Evolutionary conservation across 2,329 filamentous ascomycete species (phyloP), one percentile per base, ranked within the genome.

Genomic region (Pyricularia pennisetigena): DNA sequence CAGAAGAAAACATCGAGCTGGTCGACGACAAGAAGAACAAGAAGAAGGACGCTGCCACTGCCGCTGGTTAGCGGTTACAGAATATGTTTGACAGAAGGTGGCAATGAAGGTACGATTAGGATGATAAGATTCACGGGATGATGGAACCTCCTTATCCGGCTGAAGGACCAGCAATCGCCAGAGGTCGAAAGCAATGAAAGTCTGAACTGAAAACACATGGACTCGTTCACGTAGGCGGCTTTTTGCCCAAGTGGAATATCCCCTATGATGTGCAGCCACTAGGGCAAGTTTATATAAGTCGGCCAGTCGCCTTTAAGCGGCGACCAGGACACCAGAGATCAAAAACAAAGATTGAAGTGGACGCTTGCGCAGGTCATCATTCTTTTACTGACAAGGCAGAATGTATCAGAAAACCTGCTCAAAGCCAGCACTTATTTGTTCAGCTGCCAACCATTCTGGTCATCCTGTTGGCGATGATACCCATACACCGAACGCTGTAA

Each of bases 21-120:
- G 87, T 98, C 62, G 94, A 98, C 79, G 94, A 97, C 78, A 97
- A 97, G 87, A 93, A 93, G 83, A 95, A 95, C 87, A 88, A 84
- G 69, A 68, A 68, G 41, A 64, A 61, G 35, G 64, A 63, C 20
- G 67, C 26, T 23, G 62, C 30, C 5, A 28, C 23, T 24, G 35
- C 49, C 10, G 41, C 35, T 23, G 49, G 35, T 20, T 57, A 65
- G 9, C n/a, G 62, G 23, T 3, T 30, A 20, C 29, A 20, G 24
- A 28, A 12, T n/a, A 20, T 28, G 2, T 28, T 14, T 20, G 24
- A 28, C 1, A 26, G 7, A 20, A 62, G 24, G 12, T 28, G 59
- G 24, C 28, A 62, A 28, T 62, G 26, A 28, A 28, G 24, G 59
- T 62, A 26, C 24, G 24, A 62, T 20, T 20, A 62, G 6, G 8